Base-by-base conservation (phyloP, 352 stramenopile genomes). In the Pythium guiyangense region DNA sequence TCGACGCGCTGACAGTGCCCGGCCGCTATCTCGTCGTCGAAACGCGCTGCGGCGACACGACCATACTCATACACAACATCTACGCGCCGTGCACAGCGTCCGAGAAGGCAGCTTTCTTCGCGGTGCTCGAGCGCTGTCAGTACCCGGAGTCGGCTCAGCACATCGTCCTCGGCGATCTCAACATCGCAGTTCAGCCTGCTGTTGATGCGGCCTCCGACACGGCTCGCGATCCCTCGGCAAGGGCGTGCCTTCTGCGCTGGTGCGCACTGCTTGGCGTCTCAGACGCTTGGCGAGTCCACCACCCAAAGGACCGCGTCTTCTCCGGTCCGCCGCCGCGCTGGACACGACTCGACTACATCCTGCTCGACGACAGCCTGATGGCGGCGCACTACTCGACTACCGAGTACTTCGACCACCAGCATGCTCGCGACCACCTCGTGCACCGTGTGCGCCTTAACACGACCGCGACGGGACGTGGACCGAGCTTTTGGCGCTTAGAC, bases 261-360 rank as follows among this genome's bases (percentile, higher is more conserved):
- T 29, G 60, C 17, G 27, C 18, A 3, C 22, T 29, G 8, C 50
- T 72, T 11, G 42, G 47, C 18, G 61, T 69, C n/a, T 31, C 57
- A 1, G 66, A 70, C 26, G 49, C 40, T 2, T 70, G 63, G 63
- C 66, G 59, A 2, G 27, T 45, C 4, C 56, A 64, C 25, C 25
- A 67, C 25, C 52, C 57, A 11, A 10, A 60, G 6, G 2, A 22
- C 0, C n/a, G 29, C 1, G 48, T 49, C 20, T 61, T 57, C 27
- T 54, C 53, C 3, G 44, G 47, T 2, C 55, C 62, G 18, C 14
- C 12, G 6, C 48, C 51, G 18, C 22, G 52, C 6, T n/a, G 18
- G 14, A 66, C 47, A 20, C 46, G 66, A 25, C 53, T 73, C 0
- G 56, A 66, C 31, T 73, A 63, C 58, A 49, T 70, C 34, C 52